phyloP scores from a whole-genome alignment of 2,329 filamentous ascomycete species.

The Colletotrichum scovillei region DNA sequence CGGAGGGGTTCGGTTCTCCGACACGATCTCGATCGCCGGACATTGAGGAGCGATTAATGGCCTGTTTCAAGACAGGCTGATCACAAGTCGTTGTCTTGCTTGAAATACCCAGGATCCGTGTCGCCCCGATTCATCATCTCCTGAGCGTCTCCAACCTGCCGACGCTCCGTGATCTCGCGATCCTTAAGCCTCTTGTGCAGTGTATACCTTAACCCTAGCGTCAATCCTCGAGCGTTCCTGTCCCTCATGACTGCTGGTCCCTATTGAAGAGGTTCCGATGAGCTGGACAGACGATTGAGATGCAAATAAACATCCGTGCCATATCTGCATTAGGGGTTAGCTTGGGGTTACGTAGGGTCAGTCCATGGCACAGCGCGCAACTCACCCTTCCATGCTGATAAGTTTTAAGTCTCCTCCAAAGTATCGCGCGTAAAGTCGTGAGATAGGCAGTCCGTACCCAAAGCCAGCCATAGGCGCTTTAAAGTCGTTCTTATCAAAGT shows the following conservation, averaged over 20 bases:
- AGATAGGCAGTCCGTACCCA: constrained; percentile 97
- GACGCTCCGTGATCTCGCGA: constrained; percentile 84
- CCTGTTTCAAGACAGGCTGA: background rate
- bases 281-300: constrained; percentile 93
- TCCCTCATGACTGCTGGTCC: constrained; percentile 90
- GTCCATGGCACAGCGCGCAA: constrained; percentile 29
- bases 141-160: constrained; percentile 91
- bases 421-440: constrained; percentile 92
- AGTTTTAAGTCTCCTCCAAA: constrained; percentile 97
- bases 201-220: constrained; percentile 64
- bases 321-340: constrained; percentile 69
- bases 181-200: constrained; percentile 77
- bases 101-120: constrained; percentile 37
- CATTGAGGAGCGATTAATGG: constrained; percentile 9
- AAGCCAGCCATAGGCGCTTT: constrained; percentile 99
- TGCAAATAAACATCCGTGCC: constrained; percentile 99
- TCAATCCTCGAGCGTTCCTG: constrained; percentile 72
- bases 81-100: constrained; percentile 50
- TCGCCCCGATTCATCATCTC: constrained; percentile 72
- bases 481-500: constrained; percentile 99
- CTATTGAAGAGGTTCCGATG: constrained; percentile 97
- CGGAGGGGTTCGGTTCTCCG: background rate
- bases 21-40: background rate
- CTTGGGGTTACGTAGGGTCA: background rate
- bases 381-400: constrained; percentile 99